A percentile compares a stretch with the other conserved stretches of the same genome.
Conservation (phyloP, 2,329 filamentous ascomycete genomes). For the Cytospora paraplurivora region DNA sequence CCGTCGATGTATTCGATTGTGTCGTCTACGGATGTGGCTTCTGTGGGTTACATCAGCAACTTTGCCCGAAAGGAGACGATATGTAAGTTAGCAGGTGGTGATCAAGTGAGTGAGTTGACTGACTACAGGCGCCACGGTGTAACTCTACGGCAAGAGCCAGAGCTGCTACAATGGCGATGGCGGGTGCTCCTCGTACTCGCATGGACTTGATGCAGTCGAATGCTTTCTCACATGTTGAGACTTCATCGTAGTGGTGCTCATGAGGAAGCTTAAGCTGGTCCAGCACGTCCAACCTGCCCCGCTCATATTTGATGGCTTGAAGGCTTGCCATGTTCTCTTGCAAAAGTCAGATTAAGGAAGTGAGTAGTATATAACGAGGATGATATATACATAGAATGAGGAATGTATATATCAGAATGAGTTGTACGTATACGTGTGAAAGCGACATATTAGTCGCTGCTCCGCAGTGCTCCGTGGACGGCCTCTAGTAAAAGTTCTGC, state of each 20-base stretch:
- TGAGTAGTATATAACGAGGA: too few species aligned
- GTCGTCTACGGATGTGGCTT: conserved; percentile 52
- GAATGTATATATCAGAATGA: too few species aligned
- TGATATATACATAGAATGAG: too few species aligned
- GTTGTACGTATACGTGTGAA: background rate
- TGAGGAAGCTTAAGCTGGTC: conserved; percentile 84
- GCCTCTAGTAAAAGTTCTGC: background rate
- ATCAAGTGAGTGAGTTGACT: conserved; percentile 24
- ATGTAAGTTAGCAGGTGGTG: conserved; percentile 9
- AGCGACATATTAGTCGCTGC: background rate
- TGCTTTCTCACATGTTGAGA: conserved; percentile 71
- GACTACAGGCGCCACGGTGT: conserved; percentile 53
- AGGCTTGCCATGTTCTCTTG: conserved; percentile 55
- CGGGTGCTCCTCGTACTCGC: conserved; percentile 80
- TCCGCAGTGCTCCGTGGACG: background rate
- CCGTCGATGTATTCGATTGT: conserved; percentile 72
- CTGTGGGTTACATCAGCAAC: conserved; percentile 19
- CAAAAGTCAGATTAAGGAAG: background rate
- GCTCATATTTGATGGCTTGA: conserved; percentile 75
- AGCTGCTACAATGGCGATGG: conserved; percentile 96
- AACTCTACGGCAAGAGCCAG: conserved; percentile 87
- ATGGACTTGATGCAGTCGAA: conserved; percentile 83
- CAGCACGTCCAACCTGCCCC: conserved; percentile 73
- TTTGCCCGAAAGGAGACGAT: background rate
- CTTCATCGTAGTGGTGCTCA: conserved; percentile 74